phyloP scores from a whole-genome alignment of 1,284 basidiomycete species.

The Trichosporon asahii region DNA sequence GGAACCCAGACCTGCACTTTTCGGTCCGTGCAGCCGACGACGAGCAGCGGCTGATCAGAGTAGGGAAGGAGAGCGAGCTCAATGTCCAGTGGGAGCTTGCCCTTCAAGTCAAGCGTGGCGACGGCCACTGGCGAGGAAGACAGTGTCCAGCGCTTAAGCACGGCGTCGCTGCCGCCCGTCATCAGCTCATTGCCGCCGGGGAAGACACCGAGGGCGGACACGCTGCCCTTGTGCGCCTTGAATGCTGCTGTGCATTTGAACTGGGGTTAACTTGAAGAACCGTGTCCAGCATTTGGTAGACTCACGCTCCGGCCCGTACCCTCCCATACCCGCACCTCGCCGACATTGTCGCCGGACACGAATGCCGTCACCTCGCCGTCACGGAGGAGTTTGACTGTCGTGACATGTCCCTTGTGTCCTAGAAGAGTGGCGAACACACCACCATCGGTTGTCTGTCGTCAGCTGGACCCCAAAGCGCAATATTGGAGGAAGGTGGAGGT shows the following conservation, averaged over 20 bases:
- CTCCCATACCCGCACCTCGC: slow-evolving; percentile 54
- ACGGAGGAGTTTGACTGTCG: slow-evolving; percentile 64
- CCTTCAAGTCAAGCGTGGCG: slow-evolving; percentile 65
- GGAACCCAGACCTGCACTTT: slow-evolving; percentile 70
- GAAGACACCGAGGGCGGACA: slow-evolving; percentile 62
- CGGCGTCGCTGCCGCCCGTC: slow-evolving; percentile 75
- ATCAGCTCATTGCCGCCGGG: slow-evolving; percentile 54
- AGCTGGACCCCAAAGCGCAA: neutral
- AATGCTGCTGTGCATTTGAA: slow-evolving; percentile 56
- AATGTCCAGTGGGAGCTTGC: slow-evolving; percentile 70
- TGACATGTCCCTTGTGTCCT: slow-evolving; percentile 71
- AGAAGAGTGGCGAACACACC: slow-evolving; percentile 68
- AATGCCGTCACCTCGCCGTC: slow-evolving; percentile 45
- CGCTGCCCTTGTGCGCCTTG: slow-evolving; percentile 62
- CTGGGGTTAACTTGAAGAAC: slow-evolving; percentile 51
- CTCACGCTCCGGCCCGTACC: slow-evolving; percentile 22
- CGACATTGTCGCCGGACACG: slow-evolving; percentile 70
- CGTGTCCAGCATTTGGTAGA: neutral
- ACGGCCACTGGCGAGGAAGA: slow-evolving; percentile 22
- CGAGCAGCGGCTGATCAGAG: slow-evolving; percentile 64
- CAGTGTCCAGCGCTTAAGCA: slow-evolving; percentile 67
- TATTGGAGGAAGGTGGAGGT: neutral
- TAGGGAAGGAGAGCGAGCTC: slow-evolving; percentile 64
- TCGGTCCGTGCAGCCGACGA: slow-evolving; percentile 70
- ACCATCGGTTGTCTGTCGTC: slow-evolving; percentile 19